phyloP scores from a whole-genome alignment of 1,284 basidiomycete species.

The Polyporus tsugae region DNA sequence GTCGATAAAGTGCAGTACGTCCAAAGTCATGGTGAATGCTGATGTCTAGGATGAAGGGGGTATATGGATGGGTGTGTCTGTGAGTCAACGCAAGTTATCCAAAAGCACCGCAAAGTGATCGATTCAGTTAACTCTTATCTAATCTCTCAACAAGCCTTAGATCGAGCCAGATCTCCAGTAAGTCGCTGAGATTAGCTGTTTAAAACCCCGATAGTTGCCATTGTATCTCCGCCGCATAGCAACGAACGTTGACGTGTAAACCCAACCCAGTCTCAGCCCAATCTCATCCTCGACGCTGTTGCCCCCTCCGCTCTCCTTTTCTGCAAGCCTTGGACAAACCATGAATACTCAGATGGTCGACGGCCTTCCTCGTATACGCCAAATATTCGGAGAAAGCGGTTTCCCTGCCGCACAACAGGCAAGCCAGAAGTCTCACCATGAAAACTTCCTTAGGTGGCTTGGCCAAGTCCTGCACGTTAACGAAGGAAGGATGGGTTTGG shows the following conservation, averaged over 20 bases:
- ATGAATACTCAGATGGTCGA: constrained; percentile 14
- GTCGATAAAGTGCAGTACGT: constrained; percentile 81
- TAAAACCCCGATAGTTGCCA: constrained; percentile 21
- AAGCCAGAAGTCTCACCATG: not conserved
- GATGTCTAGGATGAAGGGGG: not conserved
- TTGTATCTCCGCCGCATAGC: constrained; percentile 16
- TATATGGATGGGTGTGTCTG: not conserved
- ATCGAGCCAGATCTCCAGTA: not conserved
- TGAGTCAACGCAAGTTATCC: constrained; percentile 4
- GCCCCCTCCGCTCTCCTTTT: constrained; percentile 21
- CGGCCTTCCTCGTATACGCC: not conserved
- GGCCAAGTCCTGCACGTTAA: not conserved
- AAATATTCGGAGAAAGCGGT: not conserved
- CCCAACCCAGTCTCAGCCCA: not conserved
- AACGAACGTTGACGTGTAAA: constrained; percentile 7
- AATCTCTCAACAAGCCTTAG: constrained; percentile 15
- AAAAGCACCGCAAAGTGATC: not conserved
- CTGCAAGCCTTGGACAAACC: constrained; percentile 10
- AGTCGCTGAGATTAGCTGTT: constrained; percentile 4
- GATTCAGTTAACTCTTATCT: constrained; percentile 17
- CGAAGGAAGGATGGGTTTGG: not conserved
- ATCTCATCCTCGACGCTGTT: constrained; percentile 19
- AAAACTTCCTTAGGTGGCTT: not conserved
- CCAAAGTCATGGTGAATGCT: constrained; percentile 66
- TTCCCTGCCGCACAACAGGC: not conserved